phyloP scores from a whole-genome alignment of 2,329 filamentous ascomycete species.

The Epicoccum sorghinum region DNA sequence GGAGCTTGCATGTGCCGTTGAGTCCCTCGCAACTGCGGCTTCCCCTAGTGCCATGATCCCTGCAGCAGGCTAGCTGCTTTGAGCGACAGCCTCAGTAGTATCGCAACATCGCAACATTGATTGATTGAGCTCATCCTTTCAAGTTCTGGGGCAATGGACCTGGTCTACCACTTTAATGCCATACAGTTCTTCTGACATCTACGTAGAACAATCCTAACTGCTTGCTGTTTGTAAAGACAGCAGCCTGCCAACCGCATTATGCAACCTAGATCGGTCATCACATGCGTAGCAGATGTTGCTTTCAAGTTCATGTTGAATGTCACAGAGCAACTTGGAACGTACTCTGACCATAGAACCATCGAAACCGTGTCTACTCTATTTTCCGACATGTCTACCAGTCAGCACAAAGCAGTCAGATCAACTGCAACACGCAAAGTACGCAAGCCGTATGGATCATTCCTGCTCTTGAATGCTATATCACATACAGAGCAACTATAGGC shows the following conservation, averaged over 20 bases:
- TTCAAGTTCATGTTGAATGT: too few species aligned
- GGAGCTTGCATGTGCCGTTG: constrained; percentile 36
- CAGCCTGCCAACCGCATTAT: not conserved
- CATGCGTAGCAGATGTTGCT: too few species aligned
- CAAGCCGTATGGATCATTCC: not conserved
- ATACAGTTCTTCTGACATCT: not conserved
- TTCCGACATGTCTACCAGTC: not conserved
- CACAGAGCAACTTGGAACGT: too few species aligned
- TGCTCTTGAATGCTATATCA: not conserved
- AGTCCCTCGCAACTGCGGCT: constrained; percentile 18
- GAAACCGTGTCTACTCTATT: not conserved
- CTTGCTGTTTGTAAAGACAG: not conserved
- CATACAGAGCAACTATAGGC: not conserved
- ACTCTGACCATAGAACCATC: not conserved
- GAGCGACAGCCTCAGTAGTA: not conserved
- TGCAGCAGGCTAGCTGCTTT: constrained; percentile 18
- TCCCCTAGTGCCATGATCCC: constrained; percentile 24
- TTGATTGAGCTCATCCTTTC: too few species aligned
- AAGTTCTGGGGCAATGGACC: not conserved
- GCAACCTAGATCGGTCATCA: not conserved
- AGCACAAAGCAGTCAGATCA: not conserved
- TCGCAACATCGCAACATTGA: too few species aligned
- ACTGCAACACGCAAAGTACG: not conserved
- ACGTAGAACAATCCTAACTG: too few species aligned
- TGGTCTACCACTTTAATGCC: not conserved